These are phyloP conservation scores for Porphyra umbilicalis DNA, from an alignment of 31 red algal species.

Conservation along the genomic window DNA sequence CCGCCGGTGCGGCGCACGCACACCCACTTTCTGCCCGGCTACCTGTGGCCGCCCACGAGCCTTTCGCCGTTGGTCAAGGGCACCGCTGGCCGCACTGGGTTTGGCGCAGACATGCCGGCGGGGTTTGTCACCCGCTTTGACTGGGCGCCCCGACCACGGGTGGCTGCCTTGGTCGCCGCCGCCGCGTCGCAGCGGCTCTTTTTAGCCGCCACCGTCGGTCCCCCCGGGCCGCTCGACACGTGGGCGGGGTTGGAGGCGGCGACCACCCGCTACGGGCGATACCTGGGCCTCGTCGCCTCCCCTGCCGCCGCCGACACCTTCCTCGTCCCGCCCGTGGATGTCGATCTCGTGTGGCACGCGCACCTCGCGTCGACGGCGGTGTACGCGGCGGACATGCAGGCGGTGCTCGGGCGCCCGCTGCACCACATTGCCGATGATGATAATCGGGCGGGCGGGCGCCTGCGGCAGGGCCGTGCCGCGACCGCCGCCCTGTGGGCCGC, in stretches of 20 bases:
- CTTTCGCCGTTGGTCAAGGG: not conserved
- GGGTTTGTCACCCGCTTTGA: not conserved
- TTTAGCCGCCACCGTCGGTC: not conserved
- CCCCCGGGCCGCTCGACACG: not conserved
- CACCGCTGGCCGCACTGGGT: not conserved
- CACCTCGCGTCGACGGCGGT: not conserved
- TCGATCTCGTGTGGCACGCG: not conserved
- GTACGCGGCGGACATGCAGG: not conserved
- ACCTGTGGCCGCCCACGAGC: not conserved
- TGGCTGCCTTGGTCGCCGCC: not conserved
- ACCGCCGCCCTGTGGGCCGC: not conserved
- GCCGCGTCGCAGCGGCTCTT: not conserved
- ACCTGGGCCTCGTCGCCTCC: not conserved
- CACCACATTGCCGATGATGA: not conserved
- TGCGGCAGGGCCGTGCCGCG: not conserved
- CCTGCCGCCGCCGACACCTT: not conserved
- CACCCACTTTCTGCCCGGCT: not conserved
- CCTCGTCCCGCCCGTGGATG: not conserved
- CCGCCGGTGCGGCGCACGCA: not conserved
- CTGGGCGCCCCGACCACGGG: not conserved
- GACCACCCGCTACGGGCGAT: not conserved
- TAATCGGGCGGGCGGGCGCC: not conserved
- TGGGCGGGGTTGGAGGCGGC: not conserved
- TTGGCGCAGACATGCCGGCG: not conserved
- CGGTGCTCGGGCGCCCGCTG: not conserved